These are phyloP conservation scores for Tothia fuscella DNA, from an alignment of 2,329 filamentous ascomycete genomes.

Conservation along the genomic window DNA sequence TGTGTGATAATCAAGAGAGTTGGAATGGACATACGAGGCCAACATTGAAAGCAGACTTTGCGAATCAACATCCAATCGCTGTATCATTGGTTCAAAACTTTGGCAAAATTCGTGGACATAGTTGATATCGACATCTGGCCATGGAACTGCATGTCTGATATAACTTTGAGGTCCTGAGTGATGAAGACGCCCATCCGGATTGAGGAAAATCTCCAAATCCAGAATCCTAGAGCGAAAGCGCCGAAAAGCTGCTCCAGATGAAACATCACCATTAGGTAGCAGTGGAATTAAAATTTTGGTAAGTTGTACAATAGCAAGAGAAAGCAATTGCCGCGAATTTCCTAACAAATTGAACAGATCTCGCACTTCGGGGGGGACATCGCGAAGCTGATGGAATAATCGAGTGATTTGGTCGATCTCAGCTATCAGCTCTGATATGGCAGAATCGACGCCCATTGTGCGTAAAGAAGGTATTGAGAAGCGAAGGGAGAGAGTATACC, in stretches of 20 bases:
- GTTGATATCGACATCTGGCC: neutral
- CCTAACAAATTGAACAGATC: neutral
- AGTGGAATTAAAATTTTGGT: neutral
- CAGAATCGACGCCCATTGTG: conserved; percentile 9
- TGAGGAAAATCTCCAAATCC: conserved; percentile 10
- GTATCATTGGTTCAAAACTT: neutral
- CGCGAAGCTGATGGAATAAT: conserved; percentile 2
- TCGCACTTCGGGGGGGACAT: conserved; percentile 5
- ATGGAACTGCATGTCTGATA: conserved; percentile 1
- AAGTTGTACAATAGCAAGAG: neutral
- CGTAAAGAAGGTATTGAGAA: too few species aligned
- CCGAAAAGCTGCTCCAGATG: neutral
- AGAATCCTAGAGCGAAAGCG: conserved; percentile 5
- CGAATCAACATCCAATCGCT: too few species aligned
- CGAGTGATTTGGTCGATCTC: conserved; percentile 9
- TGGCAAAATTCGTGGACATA: neutral
- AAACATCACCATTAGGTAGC: neutral
- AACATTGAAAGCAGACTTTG: too few species aligned
- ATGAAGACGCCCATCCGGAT: conserved; percentile 6
- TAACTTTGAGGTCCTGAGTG: conserved; percentile 2
- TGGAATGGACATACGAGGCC: too few species aligned
- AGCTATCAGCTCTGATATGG: conserved; percentile 3
- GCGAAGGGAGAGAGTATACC: too few species aligned
- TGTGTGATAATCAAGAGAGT: too few species aligned
- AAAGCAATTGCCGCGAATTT: neutral